Base-by-base conservation (phyloP, 176 grass and related monocot species). In the Paspalum vaginatum region DNA sequence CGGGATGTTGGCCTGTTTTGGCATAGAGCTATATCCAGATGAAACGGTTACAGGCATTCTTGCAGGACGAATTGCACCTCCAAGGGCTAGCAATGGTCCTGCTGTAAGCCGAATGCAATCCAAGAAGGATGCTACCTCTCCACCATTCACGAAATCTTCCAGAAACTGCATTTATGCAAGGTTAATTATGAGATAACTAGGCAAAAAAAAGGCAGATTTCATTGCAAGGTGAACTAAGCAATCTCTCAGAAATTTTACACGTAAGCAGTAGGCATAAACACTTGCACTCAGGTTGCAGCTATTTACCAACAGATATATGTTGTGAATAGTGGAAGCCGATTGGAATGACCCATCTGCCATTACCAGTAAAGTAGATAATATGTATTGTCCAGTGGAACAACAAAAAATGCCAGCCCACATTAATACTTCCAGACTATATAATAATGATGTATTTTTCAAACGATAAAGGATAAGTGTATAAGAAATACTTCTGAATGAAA, bases 61-160 rank as follows among this genome's bases (percentile, higher is more conserved):
- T 77, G 93, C 97, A 85, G 97, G 97, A 74, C 97, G 93, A 67
- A 99, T 96, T 89, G 97, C 97, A 86, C 88, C 97, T n/a, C 91
- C 89, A 55, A 99, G 93, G 84, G 97, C 90, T 90, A 99, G 97
- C 57, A 99, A 85, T 42, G 97, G 97, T 65, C 97, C 97, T 65
- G 93, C 93, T 70, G 97, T 99, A 44, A 96, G 89, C 64, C 97
- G 76, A 40, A 99, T 96, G 74, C 97, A 99, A 55, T 99, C 93
- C 70, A 99, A 88, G 84, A 99, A 99, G 45, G 97, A 99, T 82
- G 97, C 91, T 76, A 99, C 97, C 90, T 99, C 93, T 48, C 88
- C 97, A 84, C 97, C 97, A 79, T 99, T 99, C 47, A 99, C 91
- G 17, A 96, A 99, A 91, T 99, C 97, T 83, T 99, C 97, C 72